Base-by-base conservation (phyloP, 495 filamentous ascomycete genomes). In the Xanthoparmelia taractica region DNA sequence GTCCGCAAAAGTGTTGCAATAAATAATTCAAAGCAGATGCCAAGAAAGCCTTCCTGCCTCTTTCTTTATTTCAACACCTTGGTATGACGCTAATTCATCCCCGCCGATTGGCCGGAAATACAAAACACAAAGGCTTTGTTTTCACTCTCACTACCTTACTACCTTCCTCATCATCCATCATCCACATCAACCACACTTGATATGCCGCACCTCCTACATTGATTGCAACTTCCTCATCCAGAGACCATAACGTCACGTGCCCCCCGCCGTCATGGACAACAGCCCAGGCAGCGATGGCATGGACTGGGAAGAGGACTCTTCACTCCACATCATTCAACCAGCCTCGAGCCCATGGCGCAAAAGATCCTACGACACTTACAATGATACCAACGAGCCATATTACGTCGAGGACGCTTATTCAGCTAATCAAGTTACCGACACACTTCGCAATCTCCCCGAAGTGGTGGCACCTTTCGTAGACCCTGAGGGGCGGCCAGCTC, bases 321-420 rank as follows among this genome's bases (percentile, higher is more conserved):
- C 48, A 52, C 48, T 52, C 48, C 48, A 52, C 48, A 52, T 52
- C 27, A 52, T 52, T 31, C 48, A 52, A 52, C 48, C 48, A 31
- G 25, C 48, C 17, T 52, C 48, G 15, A 29, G 25, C 48, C 48
- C 48, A 31, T 52, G 48, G 48, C 48, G 48, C 15, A 52, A 52
- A 11, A 52, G 48, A 52, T 52, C 48, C 25, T 52, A 29, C 6
- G 48, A 52, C 31, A 52, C 48, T 25, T 52, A 52, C 48, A 52
- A 52, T 52, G 48, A 52, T 15, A 29, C 48, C 0, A 52, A 52
- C 15, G 48, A 52, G 15, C 48, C 48, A 31, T 52, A 52, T 18
- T 25, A 18, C 12, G 5, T 25, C 4, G 25, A 52, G 17, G 48
- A 52, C 17, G 48, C 1, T 17, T 31, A 52, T 31, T 31, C 48